A percentile compares a stretch with the other conserved stretches of the same genome.
Evolutionary conservation across 306 rosid genomes (phyloP).

Genomic region (Gastrolobium bilobum): DNA sequence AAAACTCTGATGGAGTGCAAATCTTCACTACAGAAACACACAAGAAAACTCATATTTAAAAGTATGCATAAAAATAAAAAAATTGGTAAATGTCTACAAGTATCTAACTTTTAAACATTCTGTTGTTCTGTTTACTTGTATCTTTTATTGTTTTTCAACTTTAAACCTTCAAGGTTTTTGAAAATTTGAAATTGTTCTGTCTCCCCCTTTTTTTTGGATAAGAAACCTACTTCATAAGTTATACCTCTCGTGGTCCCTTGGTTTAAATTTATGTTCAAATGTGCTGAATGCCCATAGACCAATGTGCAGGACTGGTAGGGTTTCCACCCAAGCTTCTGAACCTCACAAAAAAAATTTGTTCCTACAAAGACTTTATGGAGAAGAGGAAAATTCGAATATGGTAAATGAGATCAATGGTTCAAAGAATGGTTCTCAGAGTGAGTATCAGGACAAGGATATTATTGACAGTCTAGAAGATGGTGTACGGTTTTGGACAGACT

Average conservation of each 20-base stretch:
- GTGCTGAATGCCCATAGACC: slow-evolving; percentile 43
- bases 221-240: slow-evolving; percentile 11
- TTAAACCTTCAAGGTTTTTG: neutral
- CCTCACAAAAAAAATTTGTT: slow-evolving; percentile 72
- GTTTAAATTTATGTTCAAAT: slow-evolving; percentile 41
- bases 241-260: neutral
- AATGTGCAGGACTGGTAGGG: slow-evolving; percentile 80
- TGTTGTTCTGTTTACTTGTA: slow-evolving; percentile 33
- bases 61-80: slow-evolving; percentile 12
- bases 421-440: slow-evolving; percentile 45
- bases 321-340: slow-evolving; percentile 70
- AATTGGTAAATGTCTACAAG: neutral
- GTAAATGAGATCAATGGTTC: slow-evolving; percentile 48
- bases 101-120: slow-evolving; percentile 24
- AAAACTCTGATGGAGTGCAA: slow-evolving; percentile 11
- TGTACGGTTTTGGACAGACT: slow-evolving; percentile 88
- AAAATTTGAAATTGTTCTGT: slow-evolving; percentile 23
- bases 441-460: slow-evolving; percentile 68
- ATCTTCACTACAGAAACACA: slow-evolving; percentile 5
- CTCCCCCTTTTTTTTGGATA: slow-evolving; percentile 9
- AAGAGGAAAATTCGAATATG: slow-evolving; percentile 57
- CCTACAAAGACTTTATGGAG: slow-evolving; percentile 77
- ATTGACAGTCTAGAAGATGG: slow-evolving; percentile 73
- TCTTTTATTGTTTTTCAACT: slow-evolving; percentile 7
- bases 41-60: slow-evolving; percentile 19